Evolutionary conservation across 805 yeast species (phyloP).

Genomic region (Metschnikowia reukaufii): DNA sequence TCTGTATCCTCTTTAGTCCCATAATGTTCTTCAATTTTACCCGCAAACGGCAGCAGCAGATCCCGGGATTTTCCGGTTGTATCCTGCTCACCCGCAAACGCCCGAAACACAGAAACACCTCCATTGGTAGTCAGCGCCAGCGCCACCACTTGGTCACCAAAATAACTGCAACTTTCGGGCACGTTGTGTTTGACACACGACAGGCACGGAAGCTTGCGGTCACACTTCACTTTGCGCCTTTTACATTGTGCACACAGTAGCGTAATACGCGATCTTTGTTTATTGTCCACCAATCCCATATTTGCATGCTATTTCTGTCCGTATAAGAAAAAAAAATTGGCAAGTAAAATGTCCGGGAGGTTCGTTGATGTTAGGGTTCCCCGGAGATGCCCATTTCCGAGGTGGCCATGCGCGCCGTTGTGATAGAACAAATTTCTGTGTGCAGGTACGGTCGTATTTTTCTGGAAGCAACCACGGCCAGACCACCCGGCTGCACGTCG

Average conservation of each 20-base stretch:
- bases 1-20: neutral
- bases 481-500: no score
- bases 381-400: no score
- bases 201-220: constrained; percentile 36
- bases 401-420: no score
- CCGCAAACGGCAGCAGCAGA: neutral
- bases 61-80: neutral
- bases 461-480: no score
- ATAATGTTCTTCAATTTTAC: neutral
- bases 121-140: neutral
- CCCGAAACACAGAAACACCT: constrained; percentile 6
- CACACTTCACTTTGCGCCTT: constrained; percentile 39
- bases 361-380: no score
- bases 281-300: neutral
- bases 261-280: constrained; percentile 19
- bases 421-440: no score
- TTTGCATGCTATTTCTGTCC: neutral
- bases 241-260: constrained; percentile 38
- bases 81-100: constrained; percentile 4
- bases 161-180: constrained; percentile 26
- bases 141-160: constrained; percentile 17
- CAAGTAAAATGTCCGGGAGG: no score
- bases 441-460: no score
- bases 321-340: neutral
- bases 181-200: constrained; percentile 31